Evolutionary conservation across 2,329 filamentous ascomycete species (phyloP).

Genomic region (Cladophialophora exuberans): DNA sequence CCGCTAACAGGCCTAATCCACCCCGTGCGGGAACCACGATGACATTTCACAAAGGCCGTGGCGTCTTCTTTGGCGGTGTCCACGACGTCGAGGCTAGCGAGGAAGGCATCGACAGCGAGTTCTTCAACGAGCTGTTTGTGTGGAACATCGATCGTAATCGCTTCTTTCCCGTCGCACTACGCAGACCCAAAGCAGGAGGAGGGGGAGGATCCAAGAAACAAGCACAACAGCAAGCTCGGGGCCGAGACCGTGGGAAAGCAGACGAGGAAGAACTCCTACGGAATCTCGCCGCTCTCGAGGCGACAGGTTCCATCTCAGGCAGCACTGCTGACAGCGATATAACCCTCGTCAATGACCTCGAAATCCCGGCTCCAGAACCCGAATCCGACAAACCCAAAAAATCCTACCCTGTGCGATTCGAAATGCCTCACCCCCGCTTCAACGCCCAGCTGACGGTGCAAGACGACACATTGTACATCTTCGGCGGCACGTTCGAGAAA

Average conservation of each 20-base stretch:
- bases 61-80: conserved; percentile 91
- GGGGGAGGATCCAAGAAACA: conserved; percentile 66
- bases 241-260: conserved; percentile 73
- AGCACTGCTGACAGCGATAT: conserved; percentile 50
- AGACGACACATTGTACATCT: conserved; percentile 90
- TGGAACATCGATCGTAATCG: conserved; percentile 96
- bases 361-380: conserved; percentile 61
- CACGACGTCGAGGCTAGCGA: conserved; percentile 90
- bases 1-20: conserved; percentile 84
- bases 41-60: conserved; percentile 89
- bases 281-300: conserved; percentile 83
- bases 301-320: conserved; percentile 69
- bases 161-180: conserved; percentile 81
- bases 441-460: conserved; percentile 90
- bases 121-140: conserved; percentile 88
- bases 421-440: conserved; percentile 87
- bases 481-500: conserved; percentile 93
- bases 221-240: conserved; percentile 32
- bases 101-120: conserved; percentile 95
- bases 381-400: conserved; percentile 56
- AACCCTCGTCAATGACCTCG: conserved; percentile 48
- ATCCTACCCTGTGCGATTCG: conserved; percentile 68
- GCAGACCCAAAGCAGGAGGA: conserved; percentile 71
- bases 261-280: conserved; percentile 88
- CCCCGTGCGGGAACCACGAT: conserved; percentile 87